Evolutionary conservation across 331 rosid species (phyloP).

Genomic region (Rhamnella rubrinervis): DNA sequence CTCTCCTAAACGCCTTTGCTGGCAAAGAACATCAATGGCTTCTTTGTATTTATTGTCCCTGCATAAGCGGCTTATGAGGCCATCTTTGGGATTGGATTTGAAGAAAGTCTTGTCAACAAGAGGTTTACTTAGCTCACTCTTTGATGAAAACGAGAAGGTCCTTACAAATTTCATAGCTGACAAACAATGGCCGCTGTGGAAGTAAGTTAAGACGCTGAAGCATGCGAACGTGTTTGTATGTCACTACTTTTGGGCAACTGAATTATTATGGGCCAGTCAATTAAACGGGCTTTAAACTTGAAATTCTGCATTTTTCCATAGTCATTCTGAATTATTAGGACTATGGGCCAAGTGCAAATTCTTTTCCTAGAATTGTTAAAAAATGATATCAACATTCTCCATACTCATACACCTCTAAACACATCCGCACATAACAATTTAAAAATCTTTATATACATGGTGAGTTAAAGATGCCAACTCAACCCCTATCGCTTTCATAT

Average conservation of each 20-base stretch:
- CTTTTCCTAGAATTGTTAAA: too few relatives aligned
- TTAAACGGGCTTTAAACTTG: neutral
- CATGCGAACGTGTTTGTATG: neutral
- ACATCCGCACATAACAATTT: too few relatives aligned
- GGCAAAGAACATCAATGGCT: constrained; percentile 47
- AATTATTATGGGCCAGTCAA: neutral
- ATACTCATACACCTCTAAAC: too few relatives aligned
- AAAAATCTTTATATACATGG: too few relatives aligned
- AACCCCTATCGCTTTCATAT: too few relatives aligned
- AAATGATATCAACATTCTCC: too few relatives aligned
- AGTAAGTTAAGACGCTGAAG: too few relatives aligned
- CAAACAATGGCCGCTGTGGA: too few relatives aligned
- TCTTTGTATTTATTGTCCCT: constrained; percentile 32
- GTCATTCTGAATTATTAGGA: too few relatives aligned
- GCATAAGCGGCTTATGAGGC: constrained; percentile 28
- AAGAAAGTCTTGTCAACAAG: constrained; percentile 9
- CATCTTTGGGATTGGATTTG: constrained; percentile 29
- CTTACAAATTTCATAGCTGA: constrained; percentile 17
- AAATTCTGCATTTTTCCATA: too few relatives aligned
- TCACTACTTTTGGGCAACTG: neutral
- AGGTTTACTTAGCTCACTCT: constrained; percentile 6
- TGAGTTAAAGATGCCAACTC: too few relatives aligned
- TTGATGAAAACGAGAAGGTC: constrained; percentile 29
- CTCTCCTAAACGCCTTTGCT: constrained; percentile 46
- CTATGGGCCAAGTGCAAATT: too few relatives aligned